A percentile compares a stretch with the other conserved stretches of the same genome.
Evolutionary conservation across 2,329 filamentous ascomycete species (phyloP).

Genomic region (Talaromyces sp.): DNA sequence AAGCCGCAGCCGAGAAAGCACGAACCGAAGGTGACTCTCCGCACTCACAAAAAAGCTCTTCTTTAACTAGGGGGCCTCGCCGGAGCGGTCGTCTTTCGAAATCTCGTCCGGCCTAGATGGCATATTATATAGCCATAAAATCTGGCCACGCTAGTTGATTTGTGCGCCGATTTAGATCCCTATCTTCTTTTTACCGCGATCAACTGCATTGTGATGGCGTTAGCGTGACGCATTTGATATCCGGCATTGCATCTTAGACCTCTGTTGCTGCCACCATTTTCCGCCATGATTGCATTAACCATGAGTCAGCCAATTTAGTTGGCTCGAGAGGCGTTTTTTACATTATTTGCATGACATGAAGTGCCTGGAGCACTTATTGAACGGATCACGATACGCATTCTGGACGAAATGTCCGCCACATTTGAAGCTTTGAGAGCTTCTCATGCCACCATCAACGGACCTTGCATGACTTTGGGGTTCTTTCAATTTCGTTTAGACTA

Average conservation of each 20-base stretch:
- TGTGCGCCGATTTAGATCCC: constrained; percentile 14
- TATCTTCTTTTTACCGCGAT: constrained; percentile 22
- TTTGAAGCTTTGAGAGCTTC: not conserved
- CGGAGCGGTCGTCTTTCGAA: constrained; percentile 25
- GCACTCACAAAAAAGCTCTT: constrained; percentile 5
- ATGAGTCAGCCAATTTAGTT: constrained; percentile 8
- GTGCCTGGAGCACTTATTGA: constrained; percentile 25
- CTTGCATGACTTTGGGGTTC: constrained; percentile 11
- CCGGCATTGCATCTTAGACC: constrained; percentile 12
- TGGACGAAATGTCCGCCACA: constrained; percentile 11
- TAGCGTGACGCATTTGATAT: constrained; percentile 18
- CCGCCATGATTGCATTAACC: constrained; percentile 17
- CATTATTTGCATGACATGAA: constrained; percentile 20
- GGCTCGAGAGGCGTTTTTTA: constrained; percentile 25
- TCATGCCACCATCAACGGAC: too few species aligned
- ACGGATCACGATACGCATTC: constrained; percentile 21
- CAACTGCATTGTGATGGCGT: constrained; percentile 27
- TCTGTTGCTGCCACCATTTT: too few species aligned
- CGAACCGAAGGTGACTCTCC: not conserved
- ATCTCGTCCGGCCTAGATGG: constrained; percentile 13
- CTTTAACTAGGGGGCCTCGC: constrained; percentile 12
- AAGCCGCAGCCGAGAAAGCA: constrained; percentile 13
- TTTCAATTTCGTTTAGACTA: not conserved
- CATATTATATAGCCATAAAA: not conserved
- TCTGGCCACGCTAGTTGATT: not conserved